Evolutionary conservation across 2,329 filamentous ascomycete genomes (phyloP), one percentile per base, ranked within the genome.

Genomic region (Aspergillus unguis): DNA sequence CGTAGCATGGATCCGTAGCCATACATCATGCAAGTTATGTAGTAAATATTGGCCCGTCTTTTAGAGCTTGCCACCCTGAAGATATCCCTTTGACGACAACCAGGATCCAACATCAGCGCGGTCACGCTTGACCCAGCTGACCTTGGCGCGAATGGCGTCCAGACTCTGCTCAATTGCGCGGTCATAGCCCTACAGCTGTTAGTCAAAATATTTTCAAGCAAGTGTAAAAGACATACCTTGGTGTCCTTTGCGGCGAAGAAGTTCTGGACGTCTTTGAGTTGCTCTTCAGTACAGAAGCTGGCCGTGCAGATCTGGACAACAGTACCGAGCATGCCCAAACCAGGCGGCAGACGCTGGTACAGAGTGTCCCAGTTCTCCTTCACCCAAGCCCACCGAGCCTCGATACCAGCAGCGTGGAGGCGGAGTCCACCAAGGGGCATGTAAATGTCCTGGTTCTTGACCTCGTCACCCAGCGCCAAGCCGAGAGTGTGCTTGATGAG

Each of bases 391-490:
- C 88, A 96, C 52, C 96, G 80, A 6, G 88, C 88, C 52, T 88
- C 78, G 51, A 95, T 87, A 61, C 92, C 92, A 40, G 85, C 84
- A 6, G 84, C 76, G 67, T 95, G 90, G 48, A 82, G 83, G 53
- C 92, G 84, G 28, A 97, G 81, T 6, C 88, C 88, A 32, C 84
- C 83, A 36, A 94, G 82, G 1, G 92, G 92, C 68, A 96, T 85
- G 75, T 96, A 96, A 59, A 96, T 85, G 71, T 97, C 92, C 72
- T 96, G 92, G 59, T 88, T 90, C 78, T 95, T 95, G 73, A 96
- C 87, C 61, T 95, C 87, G 56, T 86, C 84, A 69, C 85, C 84
- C 52, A 92, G 80, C 31, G 91, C 80, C 58, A 96, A 78, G 29
- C 78, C 81, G 10, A 97, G 80, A 3, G 91, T 92, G 56, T 84